Conservation (phyloP, 2,329 filamentous ascomycete genomes). For the Drechslerella stenobrocha region DNA sequence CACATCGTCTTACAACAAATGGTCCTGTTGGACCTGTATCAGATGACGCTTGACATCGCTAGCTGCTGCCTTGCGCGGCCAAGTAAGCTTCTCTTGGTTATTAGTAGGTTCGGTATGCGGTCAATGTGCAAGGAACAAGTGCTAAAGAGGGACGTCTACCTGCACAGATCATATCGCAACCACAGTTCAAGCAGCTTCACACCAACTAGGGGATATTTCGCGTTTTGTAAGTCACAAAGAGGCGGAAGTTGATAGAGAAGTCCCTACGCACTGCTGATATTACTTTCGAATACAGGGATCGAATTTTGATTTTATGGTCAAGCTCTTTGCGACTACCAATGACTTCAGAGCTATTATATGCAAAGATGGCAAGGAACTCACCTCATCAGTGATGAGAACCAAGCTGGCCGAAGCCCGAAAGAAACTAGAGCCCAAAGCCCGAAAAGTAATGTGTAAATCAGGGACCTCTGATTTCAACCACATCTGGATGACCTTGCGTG, state of each 20-base stretch:
- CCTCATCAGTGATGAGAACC: not conserved
- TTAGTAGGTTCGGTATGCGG: too few relatives aligned
- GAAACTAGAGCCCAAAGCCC: not conserved
- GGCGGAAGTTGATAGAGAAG: too few relatives aligned
- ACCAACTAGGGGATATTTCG: too few relatives aligned
- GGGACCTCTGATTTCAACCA: not conserved
- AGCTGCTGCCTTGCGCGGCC: not conserved
- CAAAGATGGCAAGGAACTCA: not conserved
- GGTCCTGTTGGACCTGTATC: not conserved
- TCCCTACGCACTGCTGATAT: not conserved
- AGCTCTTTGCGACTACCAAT: not conserved
- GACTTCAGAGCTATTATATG: not conserved
- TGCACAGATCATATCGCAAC: too few relatives aligned
- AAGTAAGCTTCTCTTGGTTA: not conserved
- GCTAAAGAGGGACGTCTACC: too few relatives aligned
- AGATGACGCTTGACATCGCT: not conserved
- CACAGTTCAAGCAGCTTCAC: too few relatives aligned
- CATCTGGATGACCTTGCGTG: conserved; percentile 9
- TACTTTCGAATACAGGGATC: not conserved
- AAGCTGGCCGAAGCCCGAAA: not conserved
- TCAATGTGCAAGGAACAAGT: too few relatives aligned
- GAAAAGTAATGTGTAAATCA: not conserved
- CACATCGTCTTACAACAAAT: not conserved
- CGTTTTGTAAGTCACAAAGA: too few relatives aligned
- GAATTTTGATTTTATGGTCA: not conserved